phyloP scores from a whole-genome alignment of 1,139 yeast genomes.

The Maudiozyma humilis region DNA sequence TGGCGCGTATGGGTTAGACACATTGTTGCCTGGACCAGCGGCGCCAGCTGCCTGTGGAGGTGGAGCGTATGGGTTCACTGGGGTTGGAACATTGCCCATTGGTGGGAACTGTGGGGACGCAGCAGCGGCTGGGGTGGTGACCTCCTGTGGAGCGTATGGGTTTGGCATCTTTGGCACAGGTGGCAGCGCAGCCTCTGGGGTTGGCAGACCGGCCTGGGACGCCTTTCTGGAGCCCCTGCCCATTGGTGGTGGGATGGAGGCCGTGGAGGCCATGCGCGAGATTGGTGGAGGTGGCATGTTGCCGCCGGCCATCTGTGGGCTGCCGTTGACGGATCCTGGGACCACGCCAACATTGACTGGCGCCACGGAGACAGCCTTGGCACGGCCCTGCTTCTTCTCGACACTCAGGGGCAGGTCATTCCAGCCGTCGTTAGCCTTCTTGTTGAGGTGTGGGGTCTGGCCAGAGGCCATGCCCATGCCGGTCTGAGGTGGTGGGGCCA shows the following conservation, averaged over 20 bases:
- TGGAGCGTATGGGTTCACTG: constrained; percentile 37
- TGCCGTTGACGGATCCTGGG: not conserved
- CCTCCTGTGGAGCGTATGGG: constrained; percentile 32
- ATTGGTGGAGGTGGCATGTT: constrained; percentile 18
- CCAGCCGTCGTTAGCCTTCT: constrained; percentile 80
- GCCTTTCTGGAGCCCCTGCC: constrained; percentile 16
- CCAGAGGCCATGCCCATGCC: constrained; percentile 22
- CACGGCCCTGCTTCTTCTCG: constrained; percentile 43
- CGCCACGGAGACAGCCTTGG: constrained; percentile 31
- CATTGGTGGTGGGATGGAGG: constrained; percentile 21
- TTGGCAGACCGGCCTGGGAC: constrained; percentile 6
- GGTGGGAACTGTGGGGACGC: constrained; percentile 1
- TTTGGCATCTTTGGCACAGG: constrained; percentile 18
- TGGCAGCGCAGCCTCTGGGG: not conserved
- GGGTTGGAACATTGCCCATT: not conserved
- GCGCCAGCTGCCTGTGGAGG: constrained; percentile 17
- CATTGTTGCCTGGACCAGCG: constrained; percentile 10
- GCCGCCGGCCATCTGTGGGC: constrained; percentile 4
- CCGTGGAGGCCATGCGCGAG: constrained; percentile 19
- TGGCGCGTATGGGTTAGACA: constrained; percentile 12
- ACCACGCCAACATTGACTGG: constrained; percentile 15
- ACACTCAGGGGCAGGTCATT: constrained; percentile 79
- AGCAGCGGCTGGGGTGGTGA: constrained; percentile 6
- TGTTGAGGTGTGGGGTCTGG: constrained; percentile 34
- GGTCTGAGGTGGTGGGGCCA: constrained; percentile 1